Evolutionary conservation across 495 filamentous ascomycete species (phyloP).

Genomic region (Parathielavia hyrcaniae): DNA sequence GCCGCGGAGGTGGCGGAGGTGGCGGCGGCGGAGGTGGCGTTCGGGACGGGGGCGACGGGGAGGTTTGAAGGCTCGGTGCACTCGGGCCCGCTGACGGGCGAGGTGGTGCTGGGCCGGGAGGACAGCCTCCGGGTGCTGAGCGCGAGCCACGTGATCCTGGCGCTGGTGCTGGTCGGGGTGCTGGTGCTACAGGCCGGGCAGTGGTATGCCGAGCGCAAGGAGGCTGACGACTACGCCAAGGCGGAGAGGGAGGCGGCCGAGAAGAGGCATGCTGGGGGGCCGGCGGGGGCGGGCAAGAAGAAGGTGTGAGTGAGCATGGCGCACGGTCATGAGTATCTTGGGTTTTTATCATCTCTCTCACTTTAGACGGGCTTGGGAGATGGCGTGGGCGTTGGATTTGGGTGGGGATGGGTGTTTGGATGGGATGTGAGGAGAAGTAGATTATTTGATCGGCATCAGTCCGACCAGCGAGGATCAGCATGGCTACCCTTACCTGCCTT

Average conservation of each 20-base stretch:
- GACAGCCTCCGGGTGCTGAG: slow-evolving; percentile 84
- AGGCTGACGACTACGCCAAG: slow-evolving; percentile 60
- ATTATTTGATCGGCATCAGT: neutral
- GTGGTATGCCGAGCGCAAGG: slow-evolving; percentile 97
- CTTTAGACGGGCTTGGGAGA: neutral
- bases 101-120: slow-evolving; percentile 59
- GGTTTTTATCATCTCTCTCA: neutral
- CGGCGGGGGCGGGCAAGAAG: slow-evolving; percentile 11
- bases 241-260: slow-evolving; percentile 12
- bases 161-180: slow-evolving; percentile 83
- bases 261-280: slow-evolving; percentile 1
- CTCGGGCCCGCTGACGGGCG: slow-evolving; percentile 37
- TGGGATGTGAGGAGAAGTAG: neutral
- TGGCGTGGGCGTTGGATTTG: neutral
- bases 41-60: slow-evolving; percentile 37
- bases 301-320: too few species aligned
- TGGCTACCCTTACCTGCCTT: neutral
- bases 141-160: slow-evolving; percentile 94
- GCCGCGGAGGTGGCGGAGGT: slow-evolving; percentile 18
- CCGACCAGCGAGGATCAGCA: neutral
- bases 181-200: slow-evolving; percentile 92
- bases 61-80: slow-evolving; percentile 44
- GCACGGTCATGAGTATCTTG: too few species aligned
- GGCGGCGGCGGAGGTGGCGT: neutral
- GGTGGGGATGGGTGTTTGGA: neutral